phyloP scores from a whole-genome alignment of 108 stramenopile genomes.

The Craspedostauros australis region DNA sequence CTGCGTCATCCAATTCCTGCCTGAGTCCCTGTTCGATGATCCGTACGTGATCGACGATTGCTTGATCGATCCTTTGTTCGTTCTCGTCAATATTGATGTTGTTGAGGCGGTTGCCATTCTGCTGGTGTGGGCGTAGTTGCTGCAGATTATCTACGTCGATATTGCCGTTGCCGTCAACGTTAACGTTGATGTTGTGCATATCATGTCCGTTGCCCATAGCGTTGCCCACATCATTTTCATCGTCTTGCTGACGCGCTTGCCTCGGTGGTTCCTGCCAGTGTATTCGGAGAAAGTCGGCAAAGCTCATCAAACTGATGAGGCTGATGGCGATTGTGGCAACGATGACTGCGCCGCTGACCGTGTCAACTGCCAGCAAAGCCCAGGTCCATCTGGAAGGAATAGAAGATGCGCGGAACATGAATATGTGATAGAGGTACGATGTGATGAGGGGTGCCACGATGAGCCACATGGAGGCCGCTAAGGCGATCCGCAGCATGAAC shows the following conservation, averaged over 20 bases:
- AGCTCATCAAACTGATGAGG: slow-evolving; percentile 89
- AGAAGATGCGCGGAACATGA: slow-evolving; percentile 74
- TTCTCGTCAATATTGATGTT: slow-evolving; percentile 9
- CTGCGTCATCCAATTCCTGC: too few species aligned
- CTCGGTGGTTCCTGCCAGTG: slow-evolving; percentile 49
- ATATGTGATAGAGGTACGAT: slow-evolving; percentile 83
- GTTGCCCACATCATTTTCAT: neutral
- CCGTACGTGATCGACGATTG: slow-evolving; percentile 7
- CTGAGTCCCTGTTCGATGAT: too few species aligned
- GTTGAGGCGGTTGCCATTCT: too few species aligned
- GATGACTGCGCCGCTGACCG: slow-evolving; percentile 75
- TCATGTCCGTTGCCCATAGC: neutral
- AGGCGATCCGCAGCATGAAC: slow-evolving; percentile 40
- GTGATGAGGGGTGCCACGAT: slow-evolving; percentile 74
- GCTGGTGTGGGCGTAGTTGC: too few species aligned
- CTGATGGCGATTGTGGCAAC: slow-evolving; percentile 73
- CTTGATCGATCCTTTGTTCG: slow-evolving; percentile 3
- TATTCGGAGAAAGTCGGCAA: slow-evolving; percentile 89
- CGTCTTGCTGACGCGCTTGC: slow-evolving; percentile 1
- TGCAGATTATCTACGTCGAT: too few species aligned
- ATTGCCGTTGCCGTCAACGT: too few species aligned
- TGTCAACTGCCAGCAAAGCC: slow-evolving; percentile 51
- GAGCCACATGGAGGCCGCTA: slow-evolving; percentile 75
- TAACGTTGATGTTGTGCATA: too few species aligned
- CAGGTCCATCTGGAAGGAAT: slow-evolving; percentile 39